Evolutionary conservation across 2,329 filamentous ascomycete genomes (phyloP).

Genomic region (Daldinia sp.): DNA sequence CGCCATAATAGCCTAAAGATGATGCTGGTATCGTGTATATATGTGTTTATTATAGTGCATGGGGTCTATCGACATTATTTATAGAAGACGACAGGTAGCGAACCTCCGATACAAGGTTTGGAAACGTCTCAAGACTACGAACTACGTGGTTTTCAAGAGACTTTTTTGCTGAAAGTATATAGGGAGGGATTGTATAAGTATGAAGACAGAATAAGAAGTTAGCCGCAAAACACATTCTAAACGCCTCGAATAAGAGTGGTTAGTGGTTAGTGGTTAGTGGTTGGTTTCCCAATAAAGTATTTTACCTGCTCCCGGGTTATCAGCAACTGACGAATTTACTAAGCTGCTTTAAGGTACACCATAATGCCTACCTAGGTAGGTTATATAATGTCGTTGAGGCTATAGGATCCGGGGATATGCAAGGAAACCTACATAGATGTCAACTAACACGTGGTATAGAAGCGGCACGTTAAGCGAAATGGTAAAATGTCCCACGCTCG

Average conservation of each 20-base stretch:
- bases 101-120: conserved; percentile 22
- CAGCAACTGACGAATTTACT: neutral
- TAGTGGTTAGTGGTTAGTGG: too few relatives aligned
- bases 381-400: conserved; percentile 1
- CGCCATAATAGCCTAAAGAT: conserved; percentile 37
- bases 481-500: conserved; percentile 3
- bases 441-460: conserved; percentile 25
- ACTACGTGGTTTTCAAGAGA: conserved; percentile 4
- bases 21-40: conserved; percentile 27
- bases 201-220: neutral
- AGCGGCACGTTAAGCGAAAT: conserved; percentile 2
- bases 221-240: neutral
- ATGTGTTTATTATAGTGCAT: conserved; percentile 29
- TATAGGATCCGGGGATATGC: neutral
- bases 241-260: neutral
- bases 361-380: too few relatives aligned
- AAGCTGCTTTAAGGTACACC: neutral
- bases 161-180: neutral
- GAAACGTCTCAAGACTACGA: neutral
- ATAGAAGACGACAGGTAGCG: conserved; percentile 24
- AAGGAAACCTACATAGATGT: neutral
- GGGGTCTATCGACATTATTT: conserved; percentile 20
- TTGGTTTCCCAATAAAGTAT: neutral
- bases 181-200: neutral
- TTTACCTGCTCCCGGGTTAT: neutral